Evolutionary conservation across 345 rosid genomes (phyloP).

Genomic region (Kernera saxatilis): DNA sequence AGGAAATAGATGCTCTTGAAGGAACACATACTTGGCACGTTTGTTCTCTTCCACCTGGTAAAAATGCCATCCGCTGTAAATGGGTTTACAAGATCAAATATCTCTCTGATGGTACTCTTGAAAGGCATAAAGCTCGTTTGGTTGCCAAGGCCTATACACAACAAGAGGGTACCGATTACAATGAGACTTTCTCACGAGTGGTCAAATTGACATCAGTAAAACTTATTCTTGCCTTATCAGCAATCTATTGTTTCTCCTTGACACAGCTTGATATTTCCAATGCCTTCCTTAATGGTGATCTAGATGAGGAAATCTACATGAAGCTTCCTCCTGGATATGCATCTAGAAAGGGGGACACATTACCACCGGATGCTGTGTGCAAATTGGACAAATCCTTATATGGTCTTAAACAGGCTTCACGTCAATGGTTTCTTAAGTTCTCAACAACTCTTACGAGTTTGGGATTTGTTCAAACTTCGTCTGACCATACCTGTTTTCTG

Average conservation of each 20-base stretch:
- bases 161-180: background rate
- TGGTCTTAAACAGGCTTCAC: background rate
- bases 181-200: background rate
- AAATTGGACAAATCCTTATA: background rate
- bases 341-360: background rate
- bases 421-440: background rate
- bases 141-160: background rate
- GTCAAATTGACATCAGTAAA: background rate
- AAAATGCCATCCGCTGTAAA: background rate
- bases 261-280: background rate
- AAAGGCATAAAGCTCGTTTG: background rate
- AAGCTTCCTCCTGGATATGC: background rate
- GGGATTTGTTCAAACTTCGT: background rate
- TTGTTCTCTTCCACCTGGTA: background rate
- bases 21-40: background rate
- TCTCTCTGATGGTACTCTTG: background rate
- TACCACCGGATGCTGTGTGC: background rate
- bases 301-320: background rate
- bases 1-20: background rate
- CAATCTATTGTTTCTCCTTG: rapidly evolving
- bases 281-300: background rate
- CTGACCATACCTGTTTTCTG: background rate
- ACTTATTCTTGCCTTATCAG: background rate
- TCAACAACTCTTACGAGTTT: background rate
- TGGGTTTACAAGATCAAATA: background rate